A percentile compares a stretch with the other conserved stretches of the same genome.
These are phyloP conservation scores for Pythium coloratum DNA, from an alignment of 352 stramenopile genomes.

Conservation along the genomic window DNA sequence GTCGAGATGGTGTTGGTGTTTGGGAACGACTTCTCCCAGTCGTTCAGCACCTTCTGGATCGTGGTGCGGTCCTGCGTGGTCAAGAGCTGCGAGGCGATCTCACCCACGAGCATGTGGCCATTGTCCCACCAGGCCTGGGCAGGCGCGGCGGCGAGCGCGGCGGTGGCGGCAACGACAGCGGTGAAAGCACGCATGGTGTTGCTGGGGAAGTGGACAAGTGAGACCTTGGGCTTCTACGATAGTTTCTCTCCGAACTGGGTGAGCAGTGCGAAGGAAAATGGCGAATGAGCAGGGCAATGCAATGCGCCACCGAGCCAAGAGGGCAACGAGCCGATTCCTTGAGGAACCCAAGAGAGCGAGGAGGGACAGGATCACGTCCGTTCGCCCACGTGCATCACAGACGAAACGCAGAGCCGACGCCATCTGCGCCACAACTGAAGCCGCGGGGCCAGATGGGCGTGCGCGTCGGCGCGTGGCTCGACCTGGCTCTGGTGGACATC, in stretches of 20 bases:
- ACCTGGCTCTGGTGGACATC: background rate
- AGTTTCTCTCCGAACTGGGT: background rate
- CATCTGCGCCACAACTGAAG: background rate
- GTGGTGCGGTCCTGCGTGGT: conserved; percentile 15
- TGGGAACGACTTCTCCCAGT: conserved; percentile 27
- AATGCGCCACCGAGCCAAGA: background rate
- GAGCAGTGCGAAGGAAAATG: conserved; percentile 17
- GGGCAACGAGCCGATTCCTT: too few relatives aligned
- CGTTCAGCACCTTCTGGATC: conserved; percentile 23
- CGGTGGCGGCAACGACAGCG: conserved; percentile 7
- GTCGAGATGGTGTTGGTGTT: conserved; percentile 29
- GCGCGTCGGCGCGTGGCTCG: background rate
- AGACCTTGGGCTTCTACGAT: background rate
- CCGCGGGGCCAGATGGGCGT: background rate
- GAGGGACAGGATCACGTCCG: background rate
- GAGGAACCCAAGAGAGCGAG: background rate
- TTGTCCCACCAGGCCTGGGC: conserved; percentile 32
- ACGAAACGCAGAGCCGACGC: background rate
- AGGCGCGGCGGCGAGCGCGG: conserved; percentile 7
- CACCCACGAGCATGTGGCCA: conserved; percentile 29
- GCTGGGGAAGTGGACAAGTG: background rate
- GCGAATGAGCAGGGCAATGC: conserved; percentile 6
- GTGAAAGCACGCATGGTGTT: conserved; percentile 16
- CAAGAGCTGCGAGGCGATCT: conserved; percentile 31
- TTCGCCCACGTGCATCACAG: background rate